Percentiles rank a stretch among this genome's conserved stretches.
These are phyloP conservation scores for Globisporangium cylindrosporum DNA, from an alignment of 352 stramenopile species.

Conservation along the genomic window DNA sequence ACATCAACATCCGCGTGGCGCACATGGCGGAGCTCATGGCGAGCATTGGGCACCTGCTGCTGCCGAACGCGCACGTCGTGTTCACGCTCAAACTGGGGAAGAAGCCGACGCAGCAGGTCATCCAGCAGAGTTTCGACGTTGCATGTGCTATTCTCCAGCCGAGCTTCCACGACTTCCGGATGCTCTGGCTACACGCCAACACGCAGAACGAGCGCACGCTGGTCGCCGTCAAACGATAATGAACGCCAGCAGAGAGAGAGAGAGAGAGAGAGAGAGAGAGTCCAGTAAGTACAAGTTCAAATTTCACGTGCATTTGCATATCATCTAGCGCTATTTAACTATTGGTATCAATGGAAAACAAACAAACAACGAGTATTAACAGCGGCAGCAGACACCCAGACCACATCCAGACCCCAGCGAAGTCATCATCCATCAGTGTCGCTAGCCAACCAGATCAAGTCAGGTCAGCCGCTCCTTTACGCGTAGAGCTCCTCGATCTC, in stretches of 20 bases:
- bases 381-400: not conserved
- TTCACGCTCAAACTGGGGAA: constrained; percentile 41
- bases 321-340: constrained; percentile 5
- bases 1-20: constrained; percentile 37
- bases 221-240: constrained; percentile 25
- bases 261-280: not conserved
- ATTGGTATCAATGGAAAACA: not conserved
- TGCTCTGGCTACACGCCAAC: constrained; percentile 40
- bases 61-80: constrained; percentile 23
- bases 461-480: constrained; percentile 3
- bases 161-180: constrained; percentile 19
- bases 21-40: constrained; percentile 30
- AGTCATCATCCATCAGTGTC: not conserved
- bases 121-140: constrained; percentile 19
- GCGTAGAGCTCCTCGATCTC: constrained; percentile 88
- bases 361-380: not conserved
- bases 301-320: constrained; percentile 1
- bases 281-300: not conserved
- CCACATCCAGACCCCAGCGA: not conserved
- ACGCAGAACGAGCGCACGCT: constrained; percentile 47
- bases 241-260: not conserved
- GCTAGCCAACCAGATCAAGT: not conserved
- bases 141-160: constrained; percentile 12
- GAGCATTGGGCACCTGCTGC: constrained; percentile 21
- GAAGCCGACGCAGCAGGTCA: constrained; percentile 25